These are phyloP conservation scores for Xylaria sp. DNA, from an alignment of 495 filamentous ascomycete genomes.

Conservation along the genomic window DNA sequence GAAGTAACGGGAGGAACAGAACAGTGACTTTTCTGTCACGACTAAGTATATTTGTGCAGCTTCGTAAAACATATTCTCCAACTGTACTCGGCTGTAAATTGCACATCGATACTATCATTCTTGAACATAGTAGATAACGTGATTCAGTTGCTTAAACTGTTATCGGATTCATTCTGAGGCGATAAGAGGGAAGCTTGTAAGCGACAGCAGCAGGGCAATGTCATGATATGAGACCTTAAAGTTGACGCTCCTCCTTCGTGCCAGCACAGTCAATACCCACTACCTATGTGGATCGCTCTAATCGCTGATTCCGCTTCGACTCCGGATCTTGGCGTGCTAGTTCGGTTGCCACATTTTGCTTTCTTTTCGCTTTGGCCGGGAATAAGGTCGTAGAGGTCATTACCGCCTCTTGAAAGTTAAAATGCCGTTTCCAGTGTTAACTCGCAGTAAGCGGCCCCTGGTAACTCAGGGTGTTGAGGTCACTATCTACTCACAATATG, in stretches of 20 bases:
- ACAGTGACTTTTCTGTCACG: background rate
- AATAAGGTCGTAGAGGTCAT: background rate
- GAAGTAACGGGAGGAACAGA: background rate
- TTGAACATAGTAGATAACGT: background rate
- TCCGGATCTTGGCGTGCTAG: slow-evolving; percentile 1
- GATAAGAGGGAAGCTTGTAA: background rate
- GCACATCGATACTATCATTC: background rate
- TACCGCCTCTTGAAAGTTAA: slow-evolving; percentile 1
- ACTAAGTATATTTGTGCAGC: background rate
- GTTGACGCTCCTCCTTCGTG: background rate
- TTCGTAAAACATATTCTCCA: background rate
- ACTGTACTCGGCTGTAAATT: background rate
- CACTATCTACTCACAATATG: background rate
- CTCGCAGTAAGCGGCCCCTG: background rate
- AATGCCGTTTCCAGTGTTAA: background rate
- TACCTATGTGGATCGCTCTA: background rate
- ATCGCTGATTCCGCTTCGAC: background rate
- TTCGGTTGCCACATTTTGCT: slow-evolving; percentile 2
- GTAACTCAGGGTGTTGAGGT: background rate
- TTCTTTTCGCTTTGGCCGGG: slow-evolving; percentile 4
- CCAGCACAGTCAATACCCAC: background rate
- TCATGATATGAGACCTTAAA: background rate
- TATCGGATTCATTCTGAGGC: background rate
- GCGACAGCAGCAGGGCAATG: background rate
- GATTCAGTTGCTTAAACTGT: background rate